Evolutionary conservation across 345 rosid genomes (phyloP).

Genomic region (Punica granatum): DNA sequence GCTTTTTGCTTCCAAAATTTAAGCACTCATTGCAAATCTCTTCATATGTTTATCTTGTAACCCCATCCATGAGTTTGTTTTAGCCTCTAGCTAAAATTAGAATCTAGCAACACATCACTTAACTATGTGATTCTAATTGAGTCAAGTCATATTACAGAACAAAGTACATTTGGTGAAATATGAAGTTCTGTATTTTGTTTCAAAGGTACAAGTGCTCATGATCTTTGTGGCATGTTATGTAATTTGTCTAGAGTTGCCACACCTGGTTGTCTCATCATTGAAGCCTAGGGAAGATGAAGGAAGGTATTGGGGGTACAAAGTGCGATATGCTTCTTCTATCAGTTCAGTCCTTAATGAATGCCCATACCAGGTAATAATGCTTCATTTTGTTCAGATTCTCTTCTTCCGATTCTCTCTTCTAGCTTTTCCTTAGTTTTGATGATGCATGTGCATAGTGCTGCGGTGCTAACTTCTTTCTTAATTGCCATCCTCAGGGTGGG

Average conservation of each 20-base stretch:
- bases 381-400: not conserved
- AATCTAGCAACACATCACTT: not conserved
- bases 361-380: constrained; percentile 46
- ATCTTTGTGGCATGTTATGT: constrained; percentile 16
- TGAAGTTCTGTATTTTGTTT: not conserved
- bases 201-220: not conserved
- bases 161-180: not conserved
- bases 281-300: constrained; percentile 77
- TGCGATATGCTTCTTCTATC: constrained; percentile 72
- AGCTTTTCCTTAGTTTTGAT: not conserved
- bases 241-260: constrained; percentile 49
- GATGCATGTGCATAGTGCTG: constrained; percentile 1
- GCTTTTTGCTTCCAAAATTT: not conserved
- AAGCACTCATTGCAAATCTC: not conserved
- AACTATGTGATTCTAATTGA: not conserved
- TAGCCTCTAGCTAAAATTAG: not conserved
- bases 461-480: constrained; percentile 11
- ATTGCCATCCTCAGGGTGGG: constrained; percentile 56
- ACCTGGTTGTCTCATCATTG: constrained; percentile 53
- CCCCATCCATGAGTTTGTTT: not conserved
- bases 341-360: constrained; percentile 57
- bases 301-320: constrained; percentile 89
- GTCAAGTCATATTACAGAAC: not conserved
- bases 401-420: not conserved
- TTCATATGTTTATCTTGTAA: not conserved